Conservation (phyloP, 2,329 filamentous ascomycete species). For the Colletotrichum magnum region DNA sequence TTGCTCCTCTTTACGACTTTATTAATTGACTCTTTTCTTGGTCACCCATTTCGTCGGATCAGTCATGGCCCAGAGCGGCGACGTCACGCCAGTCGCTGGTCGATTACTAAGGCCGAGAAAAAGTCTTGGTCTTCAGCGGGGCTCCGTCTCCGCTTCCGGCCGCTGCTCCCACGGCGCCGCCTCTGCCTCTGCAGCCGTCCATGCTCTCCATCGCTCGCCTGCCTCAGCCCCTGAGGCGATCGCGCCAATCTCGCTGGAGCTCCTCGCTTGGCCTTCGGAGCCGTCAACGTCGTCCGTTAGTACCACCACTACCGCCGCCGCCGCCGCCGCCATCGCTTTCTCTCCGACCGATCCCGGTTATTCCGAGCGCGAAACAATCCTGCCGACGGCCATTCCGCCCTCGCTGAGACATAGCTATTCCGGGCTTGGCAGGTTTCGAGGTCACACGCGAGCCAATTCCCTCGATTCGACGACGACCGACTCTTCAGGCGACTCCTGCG, state of each 20-base stretch:
- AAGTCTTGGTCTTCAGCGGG: conserved; percentile 27
- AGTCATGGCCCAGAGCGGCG: conserved; percentile 28
- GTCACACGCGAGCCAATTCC: conserved; percentile 25
- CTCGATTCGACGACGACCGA: conserved; percentile 33
- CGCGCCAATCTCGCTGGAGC: conserved; percentile 28
- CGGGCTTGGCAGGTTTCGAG: conserved; percentile 9
- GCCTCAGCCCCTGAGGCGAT: conserved; percentile 12
- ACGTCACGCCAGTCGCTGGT: conserved; percentile 41
- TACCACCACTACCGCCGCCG: background rate
- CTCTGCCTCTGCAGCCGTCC: conserved; percentile 20
- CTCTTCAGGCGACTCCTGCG: conserved; percentile 16
- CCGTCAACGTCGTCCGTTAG: conserved; percentile 19
- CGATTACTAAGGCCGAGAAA: conserved; percentile 53
- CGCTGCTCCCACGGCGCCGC: conserved; percentile 24
- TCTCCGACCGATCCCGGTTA: background rate
- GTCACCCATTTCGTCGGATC: conserved; percentile 1
- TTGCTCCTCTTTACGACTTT: background rate
- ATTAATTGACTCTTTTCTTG: background rate
- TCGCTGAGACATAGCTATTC: conserved; percentile 6
- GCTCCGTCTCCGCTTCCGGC: conserved; percentile 26
- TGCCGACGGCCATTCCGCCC: background rate
- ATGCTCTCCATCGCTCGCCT: conserved; percentile 16
- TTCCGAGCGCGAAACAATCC: conserved; percentile 3
- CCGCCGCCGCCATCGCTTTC: too few species aligned
- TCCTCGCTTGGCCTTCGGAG: conserved; percentile 31